Conservation (phyloP, 2,329 filamentous ascomycete species). For the Coleophoma crateriformis region DNA sequence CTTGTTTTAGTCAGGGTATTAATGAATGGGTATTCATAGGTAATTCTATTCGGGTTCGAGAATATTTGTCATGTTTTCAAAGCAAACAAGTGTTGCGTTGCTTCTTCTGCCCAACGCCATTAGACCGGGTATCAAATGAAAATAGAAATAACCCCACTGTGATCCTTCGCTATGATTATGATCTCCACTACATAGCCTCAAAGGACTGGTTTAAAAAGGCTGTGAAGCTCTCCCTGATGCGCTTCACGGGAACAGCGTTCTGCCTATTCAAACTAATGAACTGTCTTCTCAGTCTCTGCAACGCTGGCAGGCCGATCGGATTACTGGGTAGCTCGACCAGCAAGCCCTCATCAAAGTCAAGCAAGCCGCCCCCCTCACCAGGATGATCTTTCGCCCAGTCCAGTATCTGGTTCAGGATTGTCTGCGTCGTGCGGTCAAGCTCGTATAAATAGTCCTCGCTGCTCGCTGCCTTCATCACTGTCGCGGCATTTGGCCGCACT, state of each 20-base stretch:
- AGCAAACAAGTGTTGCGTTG: too few species aligned
- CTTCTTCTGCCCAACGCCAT: too few species aligned
- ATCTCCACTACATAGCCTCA: constrained; percentile 29
- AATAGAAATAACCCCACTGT: too few species aligned
- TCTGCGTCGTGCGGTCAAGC: constrained; percentile 73
- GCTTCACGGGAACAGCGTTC: constrained; percentile 50
- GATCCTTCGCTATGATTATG: too few species aligned
- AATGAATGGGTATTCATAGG: too few species aligned
- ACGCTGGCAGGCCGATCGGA: constrained; percentile 64
- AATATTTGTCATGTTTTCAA: too few species aligned
- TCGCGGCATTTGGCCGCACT: constrained; percentile 70
- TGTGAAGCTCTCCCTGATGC: constrained; percentile 59
- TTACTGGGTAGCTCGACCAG: constrained; percentile 60
- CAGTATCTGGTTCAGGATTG: constrained; percentile 64
- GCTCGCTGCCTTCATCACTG: constrained; percentile 59
- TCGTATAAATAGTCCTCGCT: constrained; percentile 72
- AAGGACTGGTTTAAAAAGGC: constrained; percentile 62
- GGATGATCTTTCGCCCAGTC: constrained; percentile 61
- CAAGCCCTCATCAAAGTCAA: constrained; percentile 34
- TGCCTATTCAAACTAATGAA: constrained; percentile 72
- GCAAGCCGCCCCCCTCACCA: constrained; percentile 53
- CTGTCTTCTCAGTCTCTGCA: constrained; percentile 72
- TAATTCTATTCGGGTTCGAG: too few species aligned
- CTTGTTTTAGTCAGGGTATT: too few species aligned
- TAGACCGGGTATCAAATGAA: too few species aligned